phyloP scores from a whole-genome alignment of 805 yeast genomes.

The Candida ovalis region DNA sequence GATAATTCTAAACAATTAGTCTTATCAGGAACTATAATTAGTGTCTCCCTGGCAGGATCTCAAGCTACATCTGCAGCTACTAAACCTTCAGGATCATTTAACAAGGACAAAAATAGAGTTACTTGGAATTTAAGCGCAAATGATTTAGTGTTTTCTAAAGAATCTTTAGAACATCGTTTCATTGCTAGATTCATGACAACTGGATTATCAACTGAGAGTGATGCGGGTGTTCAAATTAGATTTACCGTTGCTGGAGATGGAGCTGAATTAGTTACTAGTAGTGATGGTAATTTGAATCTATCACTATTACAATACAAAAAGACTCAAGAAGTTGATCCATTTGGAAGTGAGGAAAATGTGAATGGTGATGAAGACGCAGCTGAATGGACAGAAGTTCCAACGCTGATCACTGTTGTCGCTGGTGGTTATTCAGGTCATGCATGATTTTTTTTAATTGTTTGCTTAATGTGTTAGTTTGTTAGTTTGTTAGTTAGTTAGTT shows the following conservation, averaged over 20 bases:
- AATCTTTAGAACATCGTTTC: constrained; percentile 54
- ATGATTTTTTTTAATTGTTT: constrained; percentile 3
- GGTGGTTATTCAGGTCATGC: constrained; percentile 46
- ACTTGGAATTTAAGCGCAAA: constrained; percentile 65
- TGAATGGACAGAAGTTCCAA: constrained; percentile 38
- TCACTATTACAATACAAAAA: constrained; percentile 7
- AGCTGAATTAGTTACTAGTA: constrained; percentile 15
- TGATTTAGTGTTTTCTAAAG: constrained; percentile 35
- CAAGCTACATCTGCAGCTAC: constrained; percentile 73
- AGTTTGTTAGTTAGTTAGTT: no score
- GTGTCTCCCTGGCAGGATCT: constrained; percentile 61
- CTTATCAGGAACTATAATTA: constrained; percentile 57
- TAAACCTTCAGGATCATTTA: constrained; percentile 89
- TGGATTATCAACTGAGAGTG: constrained; percentile 66
- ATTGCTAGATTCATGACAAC: constrained; percentile 85
- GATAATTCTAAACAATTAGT: constrained; percentile 35
- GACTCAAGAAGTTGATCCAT: constrained; percentile 32
- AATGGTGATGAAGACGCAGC: constrained; percentile 4
- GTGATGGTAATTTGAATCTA: constrained; percentile 34
- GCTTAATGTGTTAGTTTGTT: neutral
- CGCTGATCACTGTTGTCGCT: constrained; percentile 43
- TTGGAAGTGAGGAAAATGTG: constrained; percentile 25
- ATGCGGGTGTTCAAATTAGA: constrained; percentile 68
- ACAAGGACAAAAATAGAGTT: constrained; percentile 78
- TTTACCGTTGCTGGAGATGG: constrained; percentile 39